Conservation (phyloP, 305 asterid genomes). For the Ajuga reptans region DNA sequence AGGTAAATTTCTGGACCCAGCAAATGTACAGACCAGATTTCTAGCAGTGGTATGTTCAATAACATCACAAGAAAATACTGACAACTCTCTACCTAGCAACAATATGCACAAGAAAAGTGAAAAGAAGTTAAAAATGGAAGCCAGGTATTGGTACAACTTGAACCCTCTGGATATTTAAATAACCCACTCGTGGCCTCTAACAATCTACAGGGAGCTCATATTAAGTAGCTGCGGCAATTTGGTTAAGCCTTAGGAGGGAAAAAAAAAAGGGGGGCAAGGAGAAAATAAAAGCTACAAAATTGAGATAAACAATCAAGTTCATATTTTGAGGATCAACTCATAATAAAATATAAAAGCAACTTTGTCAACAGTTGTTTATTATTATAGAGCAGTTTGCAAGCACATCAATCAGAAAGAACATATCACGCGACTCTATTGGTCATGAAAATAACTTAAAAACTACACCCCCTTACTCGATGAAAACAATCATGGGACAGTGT, state of each 20-base stretch:
- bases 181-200: background rate
- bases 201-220: background rate
- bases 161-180: background rate
- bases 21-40: constrained; percentile 16
- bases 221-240: constrained; percentile 4
- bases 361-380: background rate
- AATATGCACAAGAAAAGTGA: background rate
- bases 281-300: background rate
- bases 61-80: constrained; percentile 5
- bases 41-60: background rate
- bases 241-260: background rate
- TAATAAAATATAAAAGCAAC: background rate
- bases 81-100: too few relatives aligned
- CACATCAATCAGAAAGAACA: background rate
- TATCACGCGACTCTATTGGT: background rate
- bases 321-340: background rate
- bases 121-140: constrained; percentile 8
- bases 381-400: background rate
- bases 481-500: background rate
- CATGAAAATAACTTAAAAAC: background rate
- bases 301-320: background rate
- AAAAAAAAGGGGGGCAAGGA: background rate
- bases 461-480: background rate
- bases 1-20: background rate
- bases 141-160: constrained; percentile 4